Evolutionary conservation across 176 grass and related monocot species (phyloP).

Genomic region (Hordeum vulgare): MorexV3_pseudomolecules_assembly NC_058521.1:525544920-525545419

Average conservation of each 20-base stretch:
- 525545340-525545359: background rate
- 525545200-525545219: background rate
- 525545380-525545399: background rate
- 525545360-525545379: background rate
- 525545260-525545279: constrained; percentile 53
- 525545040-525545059: background rate
- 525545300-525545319: background rate
- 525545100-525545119: background rate
- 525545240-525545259: constrained; percentile 28
- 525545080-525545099: background rate
- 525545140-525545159: background rate
- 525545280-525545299: constrained; percentile 42
- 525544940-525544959: too few species aligned
- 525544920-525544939: too few species aligned
- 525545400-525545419: background rate
- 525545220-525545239: constrained; percentile 3
- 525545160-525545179: background rate
- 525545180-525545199: background rate
- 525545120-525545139: background rate
- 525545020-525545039: background rate
- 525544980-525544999: background rate
- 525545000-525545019: background rate
- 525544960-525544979: background rate
- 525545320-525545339: background rate
- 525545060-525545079: background rate